Conservation (phyloP, 805 yeast genomes). For the Hyphopichia homilentoma region DNA sequence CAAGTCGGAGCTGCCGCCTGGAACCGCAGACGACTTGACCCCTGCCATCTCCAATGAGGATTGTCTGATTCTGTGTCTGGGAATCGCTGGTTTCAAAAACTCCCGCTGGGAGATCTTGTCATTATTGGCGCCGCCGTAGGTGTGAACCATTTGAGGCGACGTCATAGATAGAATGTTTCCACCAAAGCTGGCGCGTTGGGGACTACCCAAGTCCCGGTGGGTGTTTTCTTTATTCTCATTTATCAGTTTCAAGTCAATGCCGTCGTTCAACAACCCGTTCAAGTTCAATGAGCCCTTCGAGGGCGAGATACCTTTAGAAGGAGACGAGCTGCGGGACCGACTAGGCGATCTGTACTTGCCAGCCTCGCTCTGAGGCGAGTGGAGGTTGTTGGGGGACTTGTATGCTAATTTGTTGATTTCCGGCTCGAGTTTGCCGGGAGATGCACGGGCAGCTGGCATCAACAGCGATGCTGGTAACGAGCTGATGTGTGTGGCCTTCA, state of each 20-base stretch:
- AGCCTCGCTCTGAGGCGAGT: not conserved
- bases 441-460: conserved; percentile 1
- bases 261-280: conserved; percentile 23
- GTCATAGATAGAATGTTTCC: not conserved
- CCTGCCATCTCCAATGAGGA: conserved; percentile 36
- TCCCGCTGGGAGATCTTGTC: conserved; percentile 2
- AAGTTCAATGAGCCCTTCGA: conserved; percentile 38
- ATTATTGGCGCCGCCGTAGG: not conserved
- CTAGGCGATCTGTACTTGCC: not conserved
- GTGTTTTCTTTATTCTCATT: conserved; percentile 2
- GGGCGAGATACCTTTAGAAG: conserved; percentile 34
- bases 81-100: conserved; percentile 24
- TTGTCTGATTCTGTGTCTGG: conserved; percentile 18
- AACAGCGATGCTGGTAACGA: not conserved
- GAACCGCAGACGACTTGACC: conserved; percentile 16
- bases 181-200: not conserved
- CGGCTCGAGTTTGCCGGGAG: conserved; percentile 1
- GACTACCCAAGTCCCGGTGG: not conserved
- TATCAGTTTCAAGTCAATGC: not conserved
- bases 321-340: conserved; percentile 8
- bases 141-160: too few relatives aligned
- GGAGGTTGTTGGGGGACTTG: not conserved
- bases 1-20: too few relatives aligned
- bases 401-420: not conserved
- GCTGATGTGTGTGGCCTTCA: conserved; percentile 1